Conservation (phyloP, 1,139 yeast species). For the Yamadazyma songkhlaensis region DNA sequence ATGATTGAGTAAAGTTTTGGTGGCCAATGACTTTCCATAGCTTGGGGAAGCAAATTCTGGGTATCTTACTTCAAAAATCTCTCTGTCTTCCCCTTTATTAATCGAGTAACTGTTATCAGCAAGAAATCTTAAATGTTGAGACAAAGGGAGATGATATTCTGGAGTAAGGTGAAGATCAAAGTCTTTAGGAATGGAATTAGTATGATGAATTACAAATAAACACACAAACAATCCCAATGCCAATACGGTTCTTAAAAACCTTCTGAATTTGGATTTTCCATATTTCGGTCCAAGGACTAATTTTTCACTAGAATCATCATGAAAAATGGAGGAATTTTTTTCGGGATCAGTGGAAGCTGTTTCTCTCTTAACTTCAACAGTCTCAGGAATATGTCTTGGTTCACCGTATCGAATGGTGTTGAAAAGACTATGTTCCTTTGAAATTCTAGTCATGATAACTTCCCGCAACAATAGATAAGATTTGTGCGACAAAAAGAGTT, state of each 20-base stretch:
- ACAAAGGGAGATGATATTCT: not conserved
- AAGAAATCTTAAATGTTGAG: slow-evolving; percentile 2
- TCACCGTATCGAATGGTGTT: slow-evolving; percentile 7
- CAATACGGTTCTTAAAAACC: too few species aligned
- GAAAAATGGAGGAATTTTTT: too few species aligned
- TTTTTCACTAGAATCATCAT: too few species aligned
- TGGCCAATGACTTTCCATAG: slow-evolving; percentile 29
- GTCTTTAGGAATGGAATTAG: too few species aligned
- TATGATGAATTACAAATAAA: too few species aligned
- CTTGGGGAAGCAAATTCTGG: slow-evolving; percentile 26
- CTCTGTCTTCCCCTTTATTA: slow-evolving; percentile 4
- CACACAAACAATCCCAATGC: too few species aligned
- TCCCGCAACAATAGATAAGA: not conserved
- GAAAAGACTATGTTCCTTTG: slow-evolving; percentile 7
- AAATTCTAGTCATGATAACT: slow-evolving; percentile 2
- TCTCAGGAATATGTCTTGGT: slow-evolving; percentile 1
- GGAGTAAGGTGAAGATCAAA: too few species aligned
- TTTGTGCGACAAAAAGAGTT: not conserved
- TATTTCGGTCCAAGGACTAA: too few species aligned
- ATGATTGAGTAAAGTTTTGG: slow-evolving; percentile 27
- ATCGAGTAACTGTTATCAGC: slow-evolving; percentile 1
- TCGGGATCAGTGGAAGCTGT: too few species aligned
- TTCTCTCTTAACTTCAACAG: not conserved
- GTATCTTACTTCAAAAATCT: slow-evolving; percentile 26
- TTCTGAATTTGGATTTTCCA: too few species aligned